Percentiles rank a stretch among this genome's conserved stretches.
phyloP scores from a whole-genome alignment of 805 yeast species.

The Pichia cabralensis region DNA sequence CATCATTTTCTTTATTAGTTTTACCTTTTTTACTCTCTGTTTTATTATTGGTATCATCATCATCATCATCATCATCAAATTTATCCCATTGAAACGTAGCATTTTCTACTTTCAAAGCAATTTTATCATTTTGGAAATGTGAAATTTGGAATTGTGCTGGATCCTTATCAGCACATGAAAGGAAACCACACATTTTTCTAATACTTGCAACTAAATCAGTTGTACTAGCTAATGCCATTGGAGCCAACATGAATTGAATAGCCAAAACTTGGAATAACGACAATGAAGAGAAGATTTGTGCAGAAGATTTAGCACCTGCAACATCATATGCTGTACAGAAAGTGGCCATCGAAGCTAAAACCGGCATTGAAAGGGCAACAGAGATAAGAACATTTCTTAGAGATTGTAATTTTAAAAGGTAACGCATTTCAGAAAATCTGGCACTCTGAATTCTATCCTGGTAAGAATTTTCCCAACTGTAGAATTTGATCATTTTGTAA shows the following conservation, averaged over 20 bases:
- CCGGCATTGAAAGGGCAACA: constrained; percentile 48
- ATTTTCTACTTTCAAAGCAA: constrained; percentile 41
- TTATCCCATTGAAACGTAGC: constrained; percentile 64
- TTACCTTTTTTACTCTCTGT: background rate
- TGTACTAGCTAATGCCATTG: constrained; percentile 56
- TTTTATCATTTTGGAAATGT: constrained; percentile 14
- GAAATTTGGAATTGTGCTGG: constrained; percentile 21
- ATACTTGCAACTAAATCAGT: constrained; percentile 58
- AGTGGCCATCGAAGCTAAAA: constrained; percentile 57
- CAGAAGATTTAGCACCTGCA: constrained; percentile 36
- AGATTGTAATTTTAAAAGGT: constrained; percentile 50
- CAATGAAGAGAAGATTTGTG: constrained; percentile 57
- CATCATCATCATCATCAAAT: constrained; percentile 27
- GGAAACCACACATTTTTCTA: constrained; percentile 42
- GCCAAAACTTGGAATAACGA: constrained; percentile 55
- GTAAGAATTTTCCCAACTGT: constrained; percentile 86
- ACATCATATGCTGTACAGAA: constrained; percentile 33
- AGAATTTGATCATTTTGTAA: constrained; percentile 73
- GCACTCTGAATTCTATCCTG: constrained; percentile 40
- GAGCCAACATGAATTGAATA: constrained; percentile 55
- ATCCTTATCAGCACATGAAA: constrained; percentile 33
- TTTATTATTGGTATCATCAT: constrained; percentile 1
- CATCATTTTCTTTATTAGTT: background rate
- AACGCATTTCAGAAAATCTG: constrained; percentile 53
- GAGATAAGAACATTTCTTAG: constrained; percentile 52